phyloP scores from a whole-genome alignment of 75 land plant species.

The Adiantum capillusveneris region DNA sequence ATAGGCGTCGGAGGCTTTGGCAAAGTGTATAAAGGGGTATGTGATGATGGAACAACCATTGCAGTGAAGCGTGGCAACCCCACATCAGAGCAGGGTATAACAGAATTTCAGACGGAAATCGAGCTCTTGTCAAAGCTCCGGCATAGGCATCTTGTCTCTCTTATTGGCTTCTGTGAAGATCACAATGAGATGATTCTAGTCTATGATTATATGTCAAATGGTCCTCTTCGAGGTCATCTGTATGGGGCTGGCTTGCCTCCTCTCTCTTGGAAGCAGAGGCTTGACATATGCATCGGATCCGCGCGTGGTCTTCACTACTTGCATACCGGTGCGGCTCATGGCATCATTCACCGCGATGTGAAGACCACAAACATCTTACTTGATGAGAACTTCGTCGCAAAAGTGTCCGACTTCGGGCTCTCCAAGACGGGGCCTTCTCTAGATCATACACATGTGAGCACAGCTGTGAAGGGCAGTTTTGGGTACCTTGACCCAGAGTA shows the following conservation, averaged over 20 bases:
- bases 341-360: conserved; percentile 85
- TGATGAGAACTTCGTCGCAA: conserved; percentile 74
- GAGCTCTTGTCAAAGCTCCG: conserved; percentile 77
- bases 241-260: conserved; percentile 69
- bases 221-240: conserved; percentile 72
- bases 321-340: conserved; percentile 71
- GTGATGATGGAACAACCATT: conserved; percentile 65
- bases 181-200: conserved; percentile 86
- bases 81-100: conserved; percentile 72
- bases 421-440: conserved; percentile 79
- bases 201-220: conserved; percentile 87
- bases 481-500: conserved; percentile 96
- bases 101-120: conserved; percentile 86
- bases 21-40: conserved; percentile 69
- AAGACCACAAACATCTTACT: conserved; percentile 83
- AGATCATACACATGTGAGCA: conserved; percentile 86
- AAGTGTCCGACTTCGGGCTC: conserved; percentile 84
- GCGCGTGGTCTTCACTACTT: conserved; percentile 85
- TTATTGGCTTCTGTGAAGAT: conserved; percentile 93
- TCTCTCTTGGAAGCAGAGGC: conserved; percentile 74
- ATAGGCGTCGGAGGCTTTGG: conserved; percentile 98
- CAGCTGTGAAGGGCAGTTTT: conserved; percentile 89
- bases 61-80: conserved; percentile 94
- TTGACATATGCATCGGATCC: conserved; percentile 81
- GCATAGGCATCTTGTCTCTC: conserved; percentile 80